phyloP scores from a whole-genome alignment of 1,139 yeast genomes.

The Candida glucosophila region DNA sequence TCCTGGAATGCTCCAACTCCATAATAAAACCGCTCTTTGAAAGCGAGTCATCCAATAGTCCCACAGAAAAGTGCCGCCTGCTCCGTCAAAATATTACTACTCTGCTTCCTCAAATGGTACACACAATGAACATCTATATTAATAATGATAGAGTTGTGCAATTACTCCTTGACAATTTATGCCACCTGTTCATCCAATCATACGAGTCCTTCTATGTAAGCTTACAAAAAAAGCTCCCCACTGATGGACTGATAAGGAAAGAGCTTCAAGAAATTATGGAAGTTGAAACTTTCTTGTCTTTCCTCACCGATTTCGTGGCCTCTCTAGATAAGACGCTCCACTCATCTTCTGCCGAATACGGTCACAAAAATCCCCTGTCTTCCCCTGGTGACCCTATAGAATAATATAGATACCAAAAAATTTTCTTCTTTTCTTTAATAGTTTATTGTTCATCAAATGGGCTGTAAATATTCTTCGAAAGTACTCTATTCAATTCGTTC shows the following conservation, averaged over 20 bases:
- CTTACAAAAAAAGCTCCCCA: constrained; percentile 9
- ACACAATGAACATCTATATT: constrained; percentile 43
- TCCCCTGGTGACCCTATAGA: constrained; percentile 11
- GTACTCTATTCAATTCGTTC: constrained; percentile 60
- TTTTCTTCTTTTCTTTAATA: constrained; percentile 5
- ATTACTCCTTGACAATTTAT: constrained; percentile 24
- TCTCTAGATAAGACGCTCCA: too few relatives aligned
- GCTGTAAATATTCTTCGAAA: constrained; percentile 77
- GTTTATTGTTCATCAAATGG: constrained; percentile 64
- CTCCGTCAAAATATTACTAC: constrained; percentile 40
- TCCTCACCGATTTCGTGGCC: too few relatives aligned
- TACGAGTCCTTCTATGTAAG: constrained; percentile 23
- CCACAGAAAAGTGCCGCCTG: constrained; percentile 20
- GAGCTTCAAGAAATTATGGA: constrained; percentile 39
- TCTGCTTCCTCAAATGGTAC: constrained; percentile 47
- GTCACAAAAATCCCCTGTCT: constrained; percentile 13
- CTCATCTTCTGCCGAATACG: not conserved
- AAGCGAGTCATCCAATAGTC: constrained; percentile 15
- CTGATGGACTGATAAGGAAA: constrained; percentile 9
- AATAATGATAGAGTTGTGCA: constrained; percentile 22
- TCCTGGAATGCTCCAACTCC: constrained; percentile 28
- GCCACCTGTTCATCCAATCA: constrained; percentile 19
- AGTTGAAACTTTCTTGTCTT: constrained; percentile 47
- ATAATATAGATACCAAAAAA: too few relatives aligned
- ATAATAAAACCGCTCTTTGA: constrained; percentile 26